Base-by-base conservation (phyloP, 78 protist genomes). In the Isochrysis galbana region DNA sequence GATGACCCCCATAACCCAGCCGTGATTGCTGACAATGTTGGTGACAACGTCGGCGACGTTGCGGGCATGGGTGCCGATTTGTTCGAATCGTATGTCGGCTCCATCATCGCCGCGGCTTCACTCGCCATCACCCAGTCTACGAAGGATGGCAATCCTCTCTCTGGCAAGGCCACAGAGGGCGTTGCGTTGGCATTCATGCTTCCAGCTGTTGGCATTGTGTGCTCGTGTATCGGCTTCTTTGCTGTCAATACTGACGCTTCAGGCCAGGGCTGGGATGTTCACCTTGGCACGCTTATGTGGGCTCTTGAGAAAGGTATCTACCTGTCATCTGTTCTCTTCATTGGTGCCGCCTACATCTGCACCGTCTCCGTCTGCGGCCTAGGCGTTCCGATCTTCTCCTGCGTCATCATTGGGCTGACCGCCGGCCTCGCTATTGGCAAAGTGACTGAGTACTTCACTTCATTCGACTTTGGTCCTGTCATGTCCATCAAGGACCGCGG, bases 41-140 rank as follows among this genome's bases (percentile, higher is more conserved):
- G 97, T 5, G 97, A 96, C 92, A 95, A 96, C 82, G 97, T 96
- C 51, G 97, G 97, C 39, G 97, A 96, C 94, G 90, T 95, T 23
- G 97, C 97, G 11, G 97, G 97, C 38, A 95, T 96, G 97, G 96
- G 96, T 29, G 91, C 95, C 32, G 97, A 96, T 36, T 90, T 96
- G 47, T 96, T 96, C 78, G 97, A 90, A 5, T 95, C 96, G 34
- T 96, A 91, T 78, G 97, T 47, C 5, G 97, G 82, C 41, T 72
- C 96, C 32, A 11, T 83, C 67, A 67, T 92, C 61, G 70, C 93
- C 82, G 92, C 91, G 25, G 92, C 94, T 7, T 3, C 80, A 2
- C 45, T 55, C 38, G 89, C 90, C 69, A 61, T 38, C 61, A 91
- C 25, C 72, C 47, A 84, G 51, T 46, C 44, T 2, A 34, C 54